Evolutionary conservation across 768 basidiomycete genomes (phyloP).

Genomic region (Phylloporus sp.): DNA sequence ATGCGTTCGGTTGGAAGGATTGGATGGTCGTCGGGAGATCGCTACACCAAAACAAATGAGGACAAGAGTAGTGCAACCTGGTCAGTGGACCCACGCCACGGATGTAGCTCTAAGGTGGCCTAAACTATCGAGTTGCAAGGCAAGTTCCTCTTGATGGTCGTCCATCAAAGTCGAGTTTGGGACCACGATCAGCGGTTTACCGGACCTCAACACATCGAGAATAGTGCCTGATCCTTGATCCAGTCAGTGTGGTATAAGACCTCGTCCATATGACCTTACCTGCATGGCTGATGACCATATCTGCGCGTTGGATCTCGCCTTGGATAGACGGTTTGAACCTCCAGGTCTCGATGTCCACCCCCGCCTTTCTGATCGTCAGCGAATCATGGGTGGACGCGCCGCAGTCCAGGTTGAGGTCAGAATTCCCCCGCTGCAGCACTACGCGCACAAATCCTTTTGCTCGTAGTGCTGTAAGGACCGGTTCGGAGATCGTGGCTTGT

Average conservation of each 20-base stretch:
- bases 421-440: conserved; percentile 78
- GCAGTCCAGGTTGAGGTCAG: conserved; percentile 36
- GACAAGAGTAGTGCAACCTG: background rate
- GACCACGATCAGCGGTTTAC: conserved; percentile 77
- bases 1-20: conserved; percentile 38
- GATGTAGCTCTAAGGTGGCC: conserved; percentile 55
- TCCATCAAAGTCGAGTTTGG: conserved; percentile 87
- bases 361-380: conserved; percentile 27
- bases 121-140: conserved; percentile 54
- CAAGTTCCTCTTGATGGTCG: conserved; percentile 91
- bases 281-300: conserved; percentile 89
- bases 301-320: conserved; percentile 56
- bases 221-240: conserved; percentile 87
- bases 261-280: conserved; percentile 44
- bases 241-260: background rate
- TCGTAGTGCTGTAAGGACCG: conserved; percentile 52
- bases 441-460: conserved; percentile 54
- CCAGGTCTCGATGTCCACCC: conserved; percentile 59
- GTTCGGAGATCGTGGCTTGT: conserved; percentile 48
- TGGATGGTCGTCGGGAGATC: conserved; percentile 52
- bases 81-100: conserved; percentile 45
- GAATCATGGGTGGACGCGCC: conserved; percentile 11
- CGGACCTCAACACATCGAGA: conserved; percentile 72
- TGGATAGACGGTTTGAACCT: conserved; percentile 71
- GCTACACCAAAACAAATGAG: conserved; percentile 33